A percentile compares a stretch with the other conserved stretches of the same genome.
Conservation (phyloP, 2,329 filamentous ascomycete genomes). For the Sporothrix globosa region DNA sequence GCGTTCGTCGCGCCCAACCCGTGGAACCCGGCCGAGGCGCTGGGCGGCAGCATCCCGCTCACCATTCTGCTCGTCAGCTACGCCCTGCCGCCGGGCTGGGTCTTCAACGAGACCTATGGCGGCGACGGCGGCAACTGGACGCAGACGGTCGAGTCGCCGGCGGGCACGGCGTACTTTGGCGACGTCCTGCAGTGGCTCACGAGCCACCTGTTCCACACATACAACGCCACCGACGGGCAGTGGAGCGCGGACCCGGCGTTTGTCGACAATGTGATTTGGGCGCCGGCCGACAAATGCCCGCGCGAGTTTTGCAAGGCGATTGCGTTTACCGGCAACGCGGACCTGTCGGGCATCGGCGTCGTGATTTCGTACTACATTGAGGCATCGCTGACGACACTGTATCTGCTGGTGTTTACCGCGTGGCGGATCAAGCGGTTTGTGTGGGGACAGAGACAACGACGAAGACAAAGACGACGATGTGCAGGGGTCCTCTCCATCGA, state of each 20-base stretch:
- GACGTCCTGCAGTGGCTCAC: constrained; percentile 30
- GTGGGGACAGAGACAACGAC: not conserved
- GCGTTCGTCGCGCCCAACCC: constrained; percentile 32
- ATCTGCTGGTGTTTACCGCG: constrained; percentile 32
- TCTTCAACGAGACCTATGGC: not conserved
- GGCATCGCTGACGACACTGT: constrained; percentile 33
- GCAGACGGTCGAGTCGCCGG: not conserved
- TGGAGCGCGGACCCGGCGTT: constrained; percentile 30
- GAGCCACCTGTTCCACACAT: constrained; percentile 8
- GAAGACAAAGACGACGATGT: not conserved
- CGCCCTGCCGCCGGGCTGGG: constrained; percentile 26
- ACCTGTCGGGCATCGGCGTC: constrained; percentile 38
- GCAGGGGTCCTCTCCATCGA: not conserved
- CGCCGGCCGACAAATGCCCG: constrained; percentile 29
- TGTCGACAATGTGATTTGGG: constrained; percentile 30
- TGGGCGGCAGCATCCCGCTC: constrained; percentile 31
- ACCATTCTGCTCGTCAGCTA: constrained; percentile 7
- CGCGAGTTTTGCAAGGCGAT: constrained; percentile 36
- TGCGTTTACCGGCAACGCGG: constrained; percentile 36
- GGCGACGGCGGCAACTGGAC: not conserved
- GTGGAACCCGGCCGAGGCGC: constrained; percentile 25
- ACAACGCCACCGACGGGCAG: constrained; percentile 22
- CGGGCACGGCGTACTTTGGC: constrained; percentile 19
- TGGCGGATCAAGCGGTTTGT: constrained; percentile 29
- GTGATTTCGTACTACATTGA: constrained; percentile 35